These are phyloP conservation scores for Mediolabrus comicus DNA, from an alignment of 108 stramenopile species.

Conservation along the genomic window DNA sequence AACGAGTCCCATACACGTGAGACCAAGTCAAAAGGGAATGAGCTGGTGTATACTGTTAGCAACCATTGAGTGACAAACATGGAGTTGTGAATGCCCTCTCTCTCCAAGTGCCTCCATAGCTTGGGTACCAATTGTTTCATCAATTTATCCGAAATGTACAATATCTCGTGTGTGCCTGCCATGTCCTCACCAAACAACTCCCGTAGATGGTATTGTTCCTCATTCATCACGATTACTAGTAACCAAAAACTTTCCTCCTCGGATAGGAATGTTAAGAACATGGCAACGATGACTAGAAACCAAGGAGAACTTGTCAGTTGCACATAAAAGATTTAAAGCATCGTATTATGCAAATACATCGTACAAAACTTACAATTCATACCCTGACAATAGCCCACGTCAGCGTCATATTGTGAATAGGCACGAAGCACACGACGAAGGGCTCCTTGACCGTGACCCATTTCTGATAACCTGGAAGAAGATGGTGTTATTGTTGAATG, in stretches of 20 bases:
- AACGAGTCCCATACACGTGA: slow-evolving; percentile 92
- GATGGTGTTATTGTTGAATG: background rate
- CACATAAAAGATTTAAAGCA: no score
- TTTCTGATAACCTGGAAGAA: background rate
- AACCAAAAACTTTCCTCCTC: slow-evolving; percentile 89
- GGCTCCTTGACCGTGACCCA: slow-evolving; percentile 60
- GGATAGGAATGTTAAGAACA: slow-evolving; percentile 80
- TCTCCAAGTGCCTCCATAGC: slow-evolving; percentile 76
- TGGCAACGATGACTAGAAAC: slow-evolving; percentile 90
- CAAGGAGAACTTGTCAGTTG: no score
- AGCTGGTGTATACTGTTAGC: slow-evolving; percentile 92
- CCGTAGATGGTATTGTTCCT: slow-evolving; percentile 68
- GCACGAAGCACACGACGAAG: slow-evolving; percentile 81
- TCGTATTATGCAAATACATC: no score
- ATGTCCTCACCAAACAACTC: slow-evolving; percentile 80
- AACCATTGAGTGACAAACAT: slow-evolving; percentile 99
- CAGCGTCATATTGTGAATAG: slow-evolving; percentile 80
- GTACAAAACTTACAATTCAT: no score
- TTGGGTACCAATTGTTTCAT: slow-evolving; percentile 79
- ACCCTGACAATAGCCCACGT: slow-evolving; percentile 96
- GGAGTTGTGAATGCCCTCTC: slow-evolving; percentile 83
- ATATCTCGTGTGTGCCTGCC: slow-evolving; percentile 74
- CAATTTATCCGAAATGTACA: slow-evolving; percentile 89
- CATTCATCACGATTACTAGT: slow-evolving; percentile 79
- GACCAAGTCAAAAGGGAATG: slow-evolving; percentile 94